These are phyloP conservation scores for Beauveria scarabaeidicola DNA, from an alignment of 2,329 filamentous ascomycete genomes.

Conservation along the genomic window DNA sequence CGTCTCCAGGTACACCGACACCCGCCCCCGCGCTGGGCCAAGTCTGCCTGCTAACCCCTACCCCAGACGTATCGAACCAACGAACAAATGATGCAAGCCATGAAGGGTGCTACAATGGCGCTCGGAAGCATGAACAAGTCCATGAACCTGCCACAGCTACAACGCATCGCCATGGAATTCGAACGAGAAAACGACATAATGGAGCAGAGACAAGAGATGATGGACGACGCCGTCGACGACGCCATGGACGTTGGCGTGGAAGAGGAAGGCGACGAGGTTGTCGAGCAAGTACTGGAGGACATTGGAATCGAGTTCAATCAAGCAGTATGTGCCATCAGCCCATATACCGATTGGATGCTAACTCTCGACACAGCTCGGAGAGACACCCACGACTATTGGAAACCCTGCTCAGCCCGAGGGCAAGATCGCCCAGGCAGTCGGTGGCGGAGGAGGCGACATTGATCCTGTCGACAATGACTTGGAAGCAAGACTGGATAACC, in stretches of 20 bases:
- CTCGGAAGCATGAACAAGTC: conserved; percentile 94
- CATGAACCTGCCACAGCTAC: conserved; percentile 93
- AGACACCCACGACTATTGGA: conserved; percentile 80
- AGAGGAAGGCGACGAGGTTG: conserved; percentile 92
- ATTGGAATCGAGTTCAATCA: conserved; percentile 91
- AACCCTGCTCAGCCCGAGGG: conserved; percentile 63
- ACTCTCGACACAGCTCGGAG: conserved; percentile 60
- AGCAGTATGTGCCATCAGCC: conserved; percentile 52
- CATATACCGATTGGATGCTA: conserved; percentile 14
- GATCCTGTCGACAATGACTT: conserved; percentile 81
- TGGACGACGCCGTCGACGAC: conserved; percentile 98
- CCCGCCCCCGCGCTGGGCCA: neutral
- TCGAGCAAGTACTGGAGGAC: conserved; percentile 93
- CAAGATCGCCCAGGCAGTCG: conserved; percentile 79
- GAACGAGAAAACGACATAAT: conserved; percentile 98
- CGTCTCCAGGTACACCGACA: conserved; percentile 66
- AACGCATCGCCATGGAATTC: conserved; percentile 98
- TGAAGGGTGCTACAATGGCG: conserved; percentile 93
- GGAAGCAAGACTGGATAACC: conserved; percentile 83
- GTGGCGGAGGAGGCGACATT: conserved; percentile 49
- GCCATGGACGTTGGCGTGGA: conserved; percentile 85
- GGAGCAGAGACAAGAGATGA: conserved; percentile 98
- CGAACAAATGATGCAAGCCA: conserved; percentile 99
- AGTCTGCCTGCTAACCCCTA: neutral
- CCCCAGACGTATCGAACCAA: conserved; percentile 87